Evolutionary conservation across 805 yeast species (phyloP).

Genomic region (Cyberlindnera mycetangii): DNA sequence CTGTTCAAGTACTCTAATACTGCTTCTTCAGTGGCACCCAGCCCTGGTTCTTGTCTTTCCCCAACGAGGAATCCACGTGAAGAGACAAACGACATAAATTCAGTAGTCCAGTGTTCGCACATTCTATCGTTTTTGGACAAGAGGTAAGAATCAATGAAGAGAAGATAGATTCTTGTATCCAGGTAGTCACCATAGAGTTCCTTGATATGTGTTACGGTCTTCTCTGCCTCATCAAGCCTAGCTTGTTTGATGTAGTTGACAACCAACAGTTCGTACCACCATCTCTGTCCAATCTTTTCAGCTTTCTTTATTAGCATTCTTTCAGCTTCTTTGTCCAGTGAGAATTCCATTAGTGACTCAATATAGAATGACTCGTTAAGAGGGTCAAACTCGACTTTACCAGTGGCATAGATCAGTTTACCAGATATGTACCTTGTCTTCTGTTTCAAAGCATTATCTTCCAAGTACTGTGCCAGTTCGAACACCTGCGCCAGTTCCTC

Average conservation of each 20-base stretch:
- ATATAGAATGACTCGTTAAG: constrained; percentile 50
- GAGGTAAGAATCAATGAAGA: constrained; percentile 35
- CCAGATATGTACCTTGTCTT: constrained; percentile 40
- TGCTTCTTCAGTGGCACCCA: constrained; percentile 29
- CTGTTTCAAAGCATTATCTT: constrained; percentile 29
- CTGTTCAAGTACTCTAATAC: constrained; percentile 31
- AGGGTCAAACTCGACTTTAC: constrained; percentile 46
- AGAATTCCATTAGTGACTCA: constrained; percentile 38
- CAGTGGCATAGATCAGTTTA: constrained; percentile 38
- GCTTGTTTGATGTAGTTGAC: constrained; percentile 36
- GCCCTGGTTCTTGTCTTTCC: constrained; percentile 16
- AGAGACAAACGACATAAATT: constrained; percentile 27
- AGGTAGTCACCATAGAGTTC: constrained; percentile 30
- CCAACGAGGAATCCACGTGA: constrained; percentile 24
- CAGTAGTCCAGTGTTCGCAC: constrained; percentile 34
- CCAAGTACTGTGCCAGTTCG: constrained; percentile 38
- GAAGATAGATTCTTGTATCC: constrained; percentile 35
- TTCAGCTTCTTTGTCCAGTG: constrained; percentile 35
- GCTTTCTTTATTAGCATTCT: constrained; percentile 32
- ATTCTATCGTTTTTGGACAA: constrained; percentile 24
- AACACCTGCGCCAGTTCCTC: constrained; percentile 35
- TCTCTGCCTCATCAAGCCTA: constrained; percentile 36
- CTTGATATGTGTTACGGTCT: constrained; percentile 29
- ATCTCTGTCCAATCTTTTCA: constrained; percentile 39
- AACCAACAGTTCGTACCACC: constrained; percentile 54